A percentile compares a stretch with the other conserved stretches of the same genome.
These are phyloP conservation scores for Ceriops zippeliana DNA, from an alignment of 345 rosid genomes.

Conservation along the genomic window DNA sequence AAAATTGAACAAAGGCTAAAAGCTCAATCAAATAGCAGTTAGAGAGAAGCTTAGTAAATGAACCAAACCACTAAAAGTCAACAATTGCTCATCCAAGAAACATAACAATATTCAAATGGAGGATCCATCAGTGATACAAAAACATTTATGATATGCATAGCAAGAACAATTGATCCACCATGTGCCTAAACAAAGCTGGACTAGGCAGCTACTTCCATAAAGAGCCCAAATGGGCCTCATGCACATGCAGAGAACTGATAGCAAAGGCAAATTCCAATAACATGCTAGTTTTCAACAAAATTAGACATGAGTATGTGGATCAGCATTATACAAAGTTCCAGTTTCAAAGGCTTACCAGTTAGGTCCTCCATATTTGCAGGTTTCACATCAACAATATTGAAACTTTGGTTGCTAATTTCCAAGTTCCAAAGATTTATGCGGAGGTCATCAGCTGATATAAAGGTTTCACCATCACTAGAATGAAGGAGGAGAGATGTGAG, in stretches of 20 bases:
- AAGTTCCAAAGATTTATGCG: constrained; percentile 98
- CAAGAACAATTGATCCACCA: neutral
- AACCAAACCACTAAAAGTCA: neutral
- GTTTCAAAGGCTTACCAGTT: constrained; percentile 55
- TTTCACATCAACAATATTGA: constrained; percentile 95
- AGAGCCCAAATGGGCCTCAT: neutral
- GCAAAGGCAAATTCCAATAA: neutral
- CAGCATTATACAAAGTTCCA: neutral
- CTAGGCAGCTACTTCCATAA: neutral
- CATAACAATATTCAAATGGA: neutral
- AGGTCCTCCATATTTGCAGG: constrained; percentile 98
- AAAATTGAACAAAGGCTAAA: constrained; percentile 11
- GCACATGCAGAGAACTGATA: neutral
- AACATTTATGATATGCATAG: neutral
- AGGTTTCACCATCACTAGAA: constrained; percentile 87
- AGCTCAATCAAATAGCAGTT: neutral
- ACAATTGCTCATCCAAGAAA: neutral
- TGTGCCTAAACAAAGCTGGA: neutral
- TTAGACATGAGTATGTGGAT: neutral
- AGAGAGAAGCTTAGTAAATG: neutral
- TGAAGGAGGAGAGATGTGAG: constrained; percentile 10
- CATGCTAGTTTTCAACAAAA: neutral
- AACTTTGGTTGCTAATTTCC: constrained; percentile 94
- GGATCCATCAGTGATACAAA: neutral
- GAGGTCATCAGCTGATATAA: constrained; percentile 95